These are phyloP conservation scores for Laetiporus sulphureus DNA, from an alignment of 1,284 basidiomycete genomes.

Conservation along the genomic window DNA sequence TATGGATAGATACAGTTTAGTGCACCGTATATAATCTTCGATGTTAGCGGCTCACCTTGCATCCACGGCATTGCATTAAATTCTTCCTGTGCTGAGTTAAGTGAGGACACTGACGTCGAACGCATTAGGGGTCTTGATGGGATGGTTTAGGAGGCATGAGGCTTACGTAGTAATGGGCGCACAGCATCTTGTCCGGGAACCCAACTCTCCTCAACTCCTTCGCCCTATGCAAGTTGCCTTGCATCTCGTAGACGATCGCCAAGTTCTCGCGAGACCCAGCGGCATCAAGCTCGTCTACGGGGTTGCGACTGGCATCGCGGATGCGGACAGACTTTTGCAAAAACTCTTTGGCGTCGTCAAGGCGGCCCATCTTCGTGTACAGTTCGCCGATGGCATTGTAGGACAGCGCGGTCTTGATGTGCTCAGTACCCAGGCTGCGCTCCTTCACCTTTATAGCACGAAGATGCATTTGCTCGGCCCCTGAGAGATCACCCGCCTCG, in stretches of 20 bases:
- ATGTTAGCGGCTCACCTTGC: constrained; percentile 5
- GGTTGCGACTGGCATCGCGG: constrained; percentile 11
- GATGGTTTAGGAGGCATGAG: not conserved
- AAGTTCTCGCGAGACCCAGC: constrained; percentile 30
- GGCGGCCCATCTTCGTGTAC: constrained; percentile 24
- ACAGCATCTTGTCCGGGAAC: constrained; percentile 21
- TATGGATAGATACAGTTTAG: not conserved
- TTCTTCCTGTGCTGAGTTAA: constrained; percentile 1
- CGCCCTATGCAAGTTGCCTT: constrained; percentile 23
- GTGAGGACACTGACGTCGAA: constrained; percentile 9
- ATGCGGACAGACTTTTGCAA: constrained; percentile 24
- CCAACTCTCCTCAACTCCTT: constrained; percentile 20
- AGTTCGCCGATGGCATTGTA: constrained; percentile 29
- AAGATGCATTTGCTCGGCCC: constrained; percentile 24
- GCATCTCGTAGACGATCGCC: constrained; percentile 26
- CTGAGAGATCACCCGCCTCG: constrained; percentile 19
- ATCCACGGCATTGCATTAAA: constrained; percentile 11
- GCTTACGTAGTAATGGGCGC: constrained; percentile 21
- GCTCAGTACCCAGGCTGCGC: constrained; percentile 10
- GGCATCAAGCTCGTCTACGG: constrained; percentile 20
- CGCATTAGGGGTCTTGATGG: constrained; percentile 10
- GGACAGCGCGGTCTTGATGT: constrained; percentile 22
- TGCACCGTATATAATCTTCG: not conserved
- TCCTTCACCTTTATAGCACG: constrained; percentile 26
- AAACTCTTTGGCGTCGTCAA: constrained; percentile 28